These are phyloP conservation scores for Fusarium sp. DNA, from an alignment of 2,329 filamentous ascomycete species.

Conservation along the genomic window DNA sequence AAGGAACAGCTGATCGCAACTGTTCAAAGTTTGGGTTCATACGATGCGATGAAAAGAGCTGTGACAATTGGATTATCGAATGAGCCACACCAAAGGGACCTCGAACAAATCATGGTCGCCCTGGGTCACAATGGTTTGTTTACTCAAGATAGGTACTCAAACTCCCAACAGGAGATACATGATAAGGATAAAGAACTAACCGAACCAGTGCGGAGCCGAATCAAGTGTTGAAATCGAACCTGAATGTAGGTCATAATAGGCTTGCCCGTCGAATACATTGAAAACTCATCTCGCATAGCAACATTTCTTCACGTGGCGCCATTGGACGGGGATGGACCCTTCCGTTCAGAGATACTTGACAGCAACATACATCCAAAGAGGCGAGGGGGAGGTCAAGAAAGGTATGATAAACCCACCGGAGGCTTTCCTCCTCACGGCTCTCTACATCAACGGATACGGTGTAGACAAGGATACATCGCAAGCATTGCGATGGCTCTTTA, in stretches of 20 bases:
- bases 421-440: not conserved
- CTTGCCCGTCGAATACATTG: not conserved
- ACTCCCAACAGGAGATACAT: not conserved
- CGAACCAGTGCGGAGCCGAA: not conserved
- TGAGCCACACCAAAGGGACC: not conserved
- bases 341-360: not conserved
- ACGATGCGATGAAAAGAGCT: not conserved
- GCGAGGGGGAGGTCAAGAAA: not conserved
- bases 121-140: not conserved
- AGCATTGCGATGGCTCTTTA: not conserved
- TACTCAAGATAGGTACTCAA: not conserved
- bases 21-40: not conserved
- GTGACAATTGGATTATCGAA: not conserved
- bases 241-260: not conserved
- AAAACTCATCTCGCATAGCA: not conserved
- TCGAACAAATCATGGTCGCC: not conserved
- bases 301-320: not conserved
- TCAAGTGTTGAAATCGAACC: not conserved
- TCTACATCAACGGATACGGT: not conserved
- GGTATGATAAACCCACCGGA: not conserved
- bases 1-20: not conserved
- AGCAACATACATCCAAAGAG: not conserved
- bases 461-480: not conserved
- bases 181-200: not conserved
- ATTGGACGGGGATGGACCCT: not conserved